A percentile compares a stretch with the other conserved stretches of the same genome.
Conservation (phyloP, 2,329 filamentous ascomycete species). For the Bimuria novae-zelandiae region DNA sequence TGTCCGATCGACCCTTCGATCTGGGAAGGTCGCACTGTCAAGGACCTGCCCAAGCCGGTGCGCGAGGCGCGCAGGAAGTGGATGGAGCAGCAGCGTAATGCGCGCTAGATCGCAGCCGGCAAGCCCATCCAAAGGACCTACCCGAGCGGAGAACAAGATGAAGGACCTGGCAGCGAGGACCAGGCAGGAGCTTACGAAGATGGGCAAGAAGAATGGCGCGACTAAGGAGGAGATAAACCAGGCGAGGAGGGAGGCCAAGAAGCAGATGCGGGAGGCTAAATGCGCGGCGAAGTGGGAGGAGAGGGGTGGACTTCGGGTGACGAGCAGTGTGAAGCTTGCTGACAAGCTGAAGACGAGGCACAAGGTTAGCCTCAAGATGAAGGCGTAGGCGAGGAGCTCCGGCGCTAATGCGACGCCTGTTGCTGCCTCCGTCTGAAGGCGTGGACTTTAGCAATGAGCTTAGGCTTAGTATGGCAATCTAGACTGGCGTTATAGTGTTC, state of each 20-base stretch:
- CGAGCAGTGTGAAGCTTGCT: conserved; percentile 6
- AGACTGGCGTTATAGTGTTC: no score
- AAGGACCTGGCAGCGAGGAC: background rate
- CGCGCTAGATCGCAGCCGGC: background rate
- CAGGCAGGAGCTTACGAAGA: background rate
- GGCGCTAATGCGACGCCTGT: background rate
- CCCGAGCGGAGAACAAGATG: background rate
- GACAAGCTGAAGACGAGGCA: background rate
- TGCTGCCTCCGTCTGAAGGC: no score
- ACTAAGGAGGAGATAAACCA: conserved; percentile 10
- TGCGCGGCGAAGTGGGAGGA: background rate
- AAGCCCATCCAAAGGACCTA: background rate
- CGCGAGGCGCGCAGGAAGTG: background rate
- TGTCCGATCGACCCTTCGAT: conserved; percentile 11
- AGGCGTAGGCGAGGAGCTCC: background rate
- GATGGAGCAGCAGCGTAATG: conserved; percentile 15
- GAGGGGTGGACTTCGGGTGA: conserved; percentile 8
- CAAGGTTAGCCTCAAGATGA: background rate
- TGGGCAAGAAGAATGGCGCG: background rate
- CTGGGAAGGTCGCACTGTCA: conserved; percentile 5
- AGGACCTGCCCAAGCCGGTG: background rate
- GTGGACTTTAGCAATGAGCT: no score
- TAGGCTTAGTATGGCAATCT: no score
- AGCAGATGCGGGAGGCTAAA: background rate
- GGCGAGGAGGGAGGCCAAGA: conserved; percentile 13